Percentiles rank a stretch among this genome's conserved stretches.
These are phyloP conservation scores for Whalleya microplaca DNA, from an alignment of 2,329 filamentous ascomycete species.

Conservation along the genomic window DNA sequence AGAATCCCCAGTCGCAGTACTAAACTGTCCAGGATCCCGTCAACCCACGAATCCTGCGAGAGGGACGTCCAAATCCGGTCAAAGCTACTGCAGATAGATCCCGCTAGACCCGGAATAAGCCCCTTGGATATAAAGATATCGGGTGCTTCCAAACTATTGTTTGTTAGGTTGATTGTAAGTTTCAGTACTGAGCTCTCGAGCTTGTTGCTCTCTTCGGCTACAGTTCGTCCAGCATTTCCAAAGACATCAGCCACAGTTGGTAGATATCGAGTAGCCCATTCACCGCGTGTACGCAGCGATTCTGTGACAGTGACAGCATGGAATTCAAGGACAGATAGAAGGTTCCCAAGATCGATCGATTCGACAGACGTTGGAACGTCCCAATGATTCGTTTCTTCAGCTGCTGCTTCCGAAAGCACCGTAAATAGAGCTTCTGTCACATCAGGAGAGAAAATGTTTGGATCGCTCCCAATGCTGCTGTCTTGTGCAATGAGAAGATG, in stretches of 20 bases:
- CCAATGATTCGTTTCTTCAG: conserved; percentile 41
- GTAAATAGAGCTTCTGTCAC: conserved; percentile 54
- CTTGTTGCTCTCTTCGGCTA: conserved; percentile 42
- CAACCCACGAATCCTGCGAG: conserved; percentile 51
- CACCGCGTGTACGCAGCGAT: conserved; percentile 40
- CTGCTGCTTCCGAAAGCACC: conserved; percentile 44
- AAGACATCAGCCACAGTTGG: conserved; percentile 55
- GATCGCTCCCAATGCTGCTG: conserved; percentile 50
- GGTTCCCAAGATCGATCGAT: conserved; percentile 43
- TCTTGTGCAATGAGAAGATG: conserved; percentile 60
- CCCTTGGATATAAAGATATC: conserved; percentile 67
- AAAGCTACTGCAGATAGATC: conserved; percentile 57
- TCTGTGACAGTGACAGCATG: conserved; percentile 54
- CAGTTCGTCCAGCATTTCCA: conserved; percentile 42
- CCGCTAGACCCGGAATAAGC: conserved; percentile 53
- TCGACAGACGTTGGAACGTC: conserved; percentile 40
- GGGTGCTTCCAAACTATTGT: conserved; percentile 74
- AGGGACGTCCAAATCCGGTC: conserved; percentile 51
- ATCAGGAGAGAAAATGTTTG: conserved; percentile 52
- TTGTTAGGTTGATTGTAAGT: conserved; percentile 83
- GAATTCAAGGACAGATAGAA: conserved; percentile 58
- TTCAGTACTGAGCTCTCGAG: conserved; percentile 60
- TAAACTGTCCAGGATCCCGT: conserved; percentile 66
- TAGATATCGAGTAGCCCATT: conserved; percentile 55
- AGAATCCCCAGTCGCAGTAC: conserved; percentile 79